Conservation (phyloP, 192 early-diverging fungal genomes). For the Phycomyces blakesleeanus region DNA sequence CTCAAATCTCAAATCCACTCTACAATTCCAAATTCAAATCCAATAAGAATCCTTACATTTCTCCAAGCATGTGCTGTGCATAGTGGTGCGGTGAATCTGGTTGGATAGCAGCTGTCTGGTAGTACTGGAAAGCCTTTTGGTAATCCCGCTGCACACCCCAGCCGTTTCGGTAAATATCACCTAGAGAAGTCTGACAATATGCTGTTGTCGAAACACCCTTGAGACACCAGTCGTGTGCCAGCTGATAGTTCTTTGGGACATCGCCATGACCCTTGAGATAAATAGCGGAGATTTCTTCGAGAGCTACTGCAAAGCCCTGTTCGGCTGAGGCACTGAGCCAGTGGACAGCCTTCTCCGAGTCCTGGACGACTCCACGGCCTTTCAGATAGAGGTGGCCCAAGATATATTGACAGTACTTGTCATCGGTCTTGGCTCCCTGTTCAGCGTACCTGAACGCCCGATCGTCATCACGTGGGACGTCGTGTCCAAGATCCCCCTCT, state of each 20-base stretch:
- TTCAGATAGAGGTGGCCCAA: conserved; percentile 28
- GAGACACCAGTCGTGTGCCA: conserved; percentile 17
- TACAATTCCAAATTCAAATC: too few species aligned
- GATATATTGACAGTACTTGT: conserved; percentile 35
- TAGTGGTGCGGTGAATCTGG: conserved; percentile 20
- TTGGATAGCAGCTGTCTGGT: conserved; percentile 33
- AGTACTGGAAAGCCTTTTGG: conserved; percentile 30
- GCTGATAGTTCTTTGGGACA: conserved; percentile 21
- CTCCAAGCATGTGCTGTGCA: conserved; percentile 29
- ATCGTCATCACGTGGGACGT: conserved; percentile 15
- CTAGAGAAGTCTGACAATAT: conserved; percentile 26
- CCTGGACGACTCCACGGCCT: conserved; percentile 9
- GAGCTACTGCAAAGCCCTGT: conserved; percentile 23
- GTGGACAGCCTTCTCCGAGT: conserved; percentile 20
- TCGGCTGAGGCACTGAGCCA: conserved; percentile 18
- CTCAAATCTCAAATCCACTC: too few species aligned
- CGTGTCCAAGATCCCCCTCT: conserved; percentile 12
- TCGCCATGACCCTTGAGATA: conserved; percentile 19
- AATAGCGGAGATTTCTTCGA: conserved; percentile 26
- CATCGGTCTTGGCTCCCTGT: conserved; percentile 21
- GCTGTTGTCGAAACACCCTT: background rate
- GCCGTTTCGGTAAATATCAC: conserved; percentile 37
- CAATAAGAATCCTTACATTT: conserved; percentile 28
- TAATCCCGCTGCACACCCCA: conserved; percentile 31
- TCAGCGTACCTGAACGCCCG: conserved; percentile 25